These are phyloP conservation scores for Nakaseomyces glabratus DNA, from an alignment of 1,139 yeast genomes.

Conservation along the genomic window DNA sequence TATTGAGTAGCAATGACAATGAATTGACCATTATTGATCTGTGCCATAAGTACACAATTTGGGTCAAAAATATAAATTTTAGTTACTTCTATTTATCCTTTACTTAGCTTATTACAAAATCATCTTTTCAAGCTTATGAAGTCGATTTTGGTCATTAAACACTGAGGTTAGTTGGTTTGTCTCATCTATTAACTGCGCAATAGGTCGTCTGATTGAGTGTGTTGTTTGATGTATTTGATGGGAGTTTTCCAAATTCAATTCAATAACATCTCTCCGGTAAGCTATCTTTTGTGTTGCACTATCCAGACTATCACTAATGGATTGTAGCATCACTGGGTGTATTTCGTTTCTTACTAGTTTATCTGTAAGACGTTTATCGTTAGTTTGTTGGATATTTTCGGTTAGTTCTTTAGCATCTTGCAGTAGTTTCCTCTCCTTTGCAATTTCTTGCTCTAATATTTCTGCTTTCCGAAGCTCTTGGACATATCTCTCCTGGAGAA, in stretches of 20 bases:
- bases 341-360: conserved; percentile 18
- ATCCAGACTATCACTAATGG: conserved; percentile 2
- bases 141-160: too few relatives aligned
- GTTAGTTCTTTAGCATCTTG: conserved; percentile 15
- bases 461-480: conserved; percentile 23
- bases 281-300: not conserved
- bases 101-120: too few relatives aligned
- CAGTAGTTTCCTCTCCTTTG: conserved; percentile 16
- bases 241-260: conserved; percentile 10
- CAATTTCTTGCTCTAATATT: conserved; percentile 19
- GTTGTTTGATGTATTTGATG: too few relatives aligned
- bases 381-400: conserved; percentile 12
- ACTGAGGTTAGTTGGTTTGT: too few relatives aligned
- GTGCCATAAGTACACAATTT: too few relatives aligned
- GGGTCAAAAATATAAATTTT: too few relatives aligned
- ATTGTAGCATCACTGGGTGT: conserved; percentile 18
- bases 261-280: conserved; percentile 9
- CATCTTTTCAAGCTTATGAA: too few relatives aligned
- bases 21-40: too few relatives aligned
- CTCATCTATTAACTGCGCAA: too few relatives aligned
- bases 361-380: conserved; percentile 15
- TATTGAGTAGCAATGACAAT: too few relatives aligned
- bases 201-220: too few relatives aligned
- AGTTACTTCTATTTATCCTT: too few relatives aligned
- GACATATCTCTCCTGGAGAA: conserved; percentile 22